Conservation (phyloP, 306 rosid genomes). For the Rubus parviflorus region DNA sequence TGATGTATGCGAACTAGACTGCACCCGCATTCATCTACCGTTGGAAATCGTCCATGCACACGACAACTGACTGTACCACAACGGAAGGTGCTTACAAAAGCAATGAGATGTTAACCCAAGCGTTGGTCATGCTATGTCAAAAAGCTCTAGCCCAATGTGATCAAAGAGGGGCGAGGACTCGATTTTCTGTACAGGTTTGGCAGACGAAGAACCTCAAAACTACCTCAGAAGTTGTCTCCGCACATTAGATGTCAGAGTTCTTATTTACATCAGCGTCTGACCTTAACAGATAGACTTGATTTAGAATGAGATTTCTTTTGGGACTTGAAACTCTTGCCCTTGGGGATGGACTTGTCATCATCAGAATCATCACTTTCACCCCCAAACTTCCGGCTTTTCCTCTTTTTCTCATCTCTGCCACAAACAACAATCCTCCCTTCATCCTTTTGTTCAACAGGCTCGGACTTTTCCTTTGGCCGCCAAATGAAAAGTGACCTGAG, state of each 20-base stretch:
- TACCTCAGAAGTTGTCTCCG: background rate
- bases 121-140: background rate
- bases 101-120: background rate
- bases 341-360: slow-evolving; percentile 43
- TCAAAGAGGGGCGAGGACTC: background rate
- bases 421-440: slow-evolving; percentile 57
- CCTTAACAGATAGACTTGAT: slow-evolving; percentile 30
- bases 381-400: slow-evolving; percentile 42
- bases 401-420: slow-evolving; percentile 48
- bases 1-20: background rate
- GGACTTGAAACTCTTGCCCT: slow-evolving; percentile 47
- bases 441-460: slow-evolving; percentile 53
- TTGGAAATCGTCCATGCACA: background rate
- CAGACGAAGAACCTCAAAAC: slow-evolving; percentile 14
- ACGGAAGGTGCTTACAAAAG: background rate
- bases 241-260: background rate
- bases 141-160: slow-evolving; percentile 1
- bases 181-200: slow-evolving; percentile 13
- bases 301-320: slow-evolving; percentile 34
- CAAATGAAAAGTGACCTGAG: slow-evolving; percentile 86
- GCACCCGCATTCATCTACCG: background rate
- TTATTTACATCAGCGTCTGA: slow-evolving; percentile 21
- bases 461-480: slow-evolving; percentile 73
- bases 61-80: background rate
- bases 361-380: slow-evolving; percentile 59